phyloP scores from a whole-genome alignment of 1,284 basidiomycete genomes.

The Coniferiporia weirii region DNA sequence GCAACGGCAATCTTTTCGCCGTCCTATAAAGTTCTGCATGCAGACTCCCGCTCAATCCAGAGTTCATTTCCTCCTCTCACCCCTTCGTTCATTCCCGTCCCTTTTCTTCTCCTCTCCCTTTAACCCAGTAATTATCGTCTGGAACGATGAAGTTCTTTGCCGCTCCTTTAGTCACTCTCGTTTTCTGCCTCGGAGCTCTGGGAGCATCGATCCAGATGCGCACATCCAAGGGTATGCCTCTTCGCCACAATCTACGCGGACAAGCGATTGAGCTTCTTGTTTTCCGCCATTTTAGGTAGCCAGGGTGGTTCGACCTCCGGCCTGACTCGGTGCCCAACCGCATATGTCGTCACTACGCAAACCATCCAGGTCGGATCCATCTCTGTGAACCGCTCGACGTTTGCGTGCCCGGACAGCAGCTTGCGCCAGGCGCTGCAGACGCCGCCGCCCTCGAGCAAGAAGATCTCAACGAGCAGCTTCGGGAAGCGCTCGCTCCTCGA shows the following conservation, averaged over 20 bases:
- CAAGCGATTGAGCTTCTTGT: background rate
- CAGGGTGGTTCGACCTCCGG: background rate
- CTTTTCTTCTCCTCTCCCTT: background rate
- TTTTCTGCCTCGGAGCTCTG: conserved; percentile 14
- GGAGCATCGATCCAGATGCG: conserved; percentile 14
- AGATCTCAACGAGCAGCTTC: background rate
- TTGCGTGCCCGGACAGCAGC: conserved; percentile 13
- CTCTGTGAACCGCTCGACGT: conserved; percentile 12
- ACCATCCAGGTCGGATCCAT: conserved; percentile 4
- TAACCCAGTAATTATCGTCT: conserved; percentile 7
- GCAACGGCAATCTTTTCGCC: background rate
- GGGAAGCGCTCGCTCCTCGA: background rate
- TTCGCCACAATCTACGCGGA: background rate
- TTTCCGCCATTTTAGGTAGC: background rate
- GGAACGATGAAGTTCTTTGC: conserved; percentile 18
- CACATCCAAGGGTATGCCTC: background rate
- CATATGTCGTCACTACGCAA: conserved; percentile 5
- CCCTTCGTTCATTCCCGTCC: background rate
- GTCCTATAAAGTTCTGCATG: background rate
- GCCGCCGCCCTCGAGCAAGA: conserved; percentile 4
- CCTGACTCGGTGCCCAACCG: conserved; percentile 8
- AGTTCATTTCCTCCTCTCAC: background rate
- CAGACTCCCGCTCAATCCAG: background rate
- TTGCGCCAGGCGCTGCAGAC: conserved; percentile 9
- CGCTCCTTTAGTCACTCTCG: conserved; percentile 15